Evolutionary conservation across 495 filamentous ascomycete species (phyloP).

Genomic region (Durotheca rogersii): DNA sequence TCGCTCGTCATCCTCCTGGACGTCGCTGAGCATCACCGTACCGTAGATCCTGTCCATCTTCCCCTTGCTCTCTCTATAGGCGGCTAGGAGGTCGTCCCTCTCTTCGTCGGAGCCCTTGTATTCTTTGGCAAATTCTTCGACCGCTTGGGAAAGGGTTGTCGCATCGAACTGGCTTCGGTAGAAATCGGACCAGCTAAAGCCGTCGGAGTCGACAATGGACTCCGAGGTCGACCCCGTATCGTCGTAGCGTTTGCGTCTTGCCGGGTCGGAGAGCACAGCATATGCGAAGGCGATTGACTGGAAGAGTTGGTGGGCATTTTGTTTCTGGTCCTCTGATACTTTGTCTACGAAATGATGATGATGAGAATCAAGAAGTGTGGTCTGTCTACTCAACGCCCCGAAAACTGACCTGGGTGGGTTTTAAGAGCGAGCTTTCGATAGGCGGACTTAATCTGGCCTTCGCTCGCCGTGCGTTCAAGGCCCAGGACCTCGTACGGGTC

Average conservation of each 20-base stretch:
- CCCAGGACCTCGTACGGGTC: conserved; percentile 86
- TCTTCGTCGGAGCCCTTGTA: conserved; percentile 93
- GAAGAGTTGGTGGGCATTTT: conserved; percentile 73
- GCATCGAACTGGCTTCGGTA: conserved; percentile 79
- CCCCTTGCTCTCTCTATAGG: conserved; percentile 68
- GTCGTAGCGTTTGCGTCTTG: conserved; percentile 81
- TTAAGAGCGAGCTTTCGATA: conserved; percentile 87
- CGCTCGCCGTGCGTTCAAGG: conserved; percentile 61
- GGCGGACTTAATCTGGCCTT: conserved; percentile 76
- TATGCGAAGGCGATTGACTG: conserved; percentile 92
- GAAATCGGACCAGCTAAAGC: conserved; percentile 88
- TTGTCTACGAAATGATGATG: conserved; percentile 61
- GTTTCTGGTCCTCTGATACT: conserved; percentile 60
- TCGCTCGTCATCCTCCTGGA: conserved; percentile 81
- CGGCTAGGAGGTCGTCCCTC: conserved; percentile 68
- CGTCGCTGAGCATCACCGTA: conserved; percentile 79
- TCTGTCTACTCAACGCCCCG: neutral
- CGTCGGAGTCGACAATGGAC: conserved; percentile 64
- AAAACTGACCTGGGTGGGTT: conserved; percentile 83
- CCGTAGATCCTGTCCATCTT: conserved; percentile 75
- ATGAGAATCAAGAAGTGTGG: conserved; percentile 14
- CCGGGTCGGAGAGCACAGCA: conserved; percentile 79
- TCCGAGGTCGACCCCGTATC: conserved; percentile 83
- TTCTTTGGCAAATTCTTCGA: conserved; percentile 67
- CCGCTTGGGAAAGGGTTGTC: conserved; percentile 64